These are phyloP conservation scores for Mycena sanguinolenta DNA, from an alignment of 768 basidiomycete genomes.

Conservation along the genomic window DNA sequence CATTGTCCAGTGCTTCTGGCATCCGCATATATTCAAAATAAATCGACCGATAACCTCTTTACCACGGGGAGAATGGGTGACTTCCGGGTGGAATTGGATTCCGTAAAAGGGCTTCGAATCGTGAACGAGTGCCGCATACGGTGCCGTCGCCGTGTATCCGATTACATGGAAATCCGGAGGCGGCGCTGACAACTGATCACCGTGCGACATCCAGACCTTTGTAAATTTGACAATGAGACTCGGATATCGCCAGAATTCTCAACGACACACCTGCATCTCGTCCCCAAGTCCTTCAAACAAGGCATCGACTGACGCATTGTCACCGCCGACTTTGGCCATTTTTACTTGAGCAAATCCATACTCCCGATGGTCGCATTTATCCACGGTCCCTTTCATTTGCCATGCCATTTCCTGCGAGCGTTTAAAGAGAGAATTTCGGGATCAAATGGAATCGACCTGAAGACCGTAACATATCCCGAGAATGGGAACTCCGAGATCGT, in stretches of 20 bases:
- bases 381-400: constrained; percentile 87
- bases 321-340: constrained; percentile 72
- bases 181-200: constrained; percentile 88
- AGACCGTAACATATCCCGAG: constrained; percentile 98
- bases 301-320: constrained; percentile 67
- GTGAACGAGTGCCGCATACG: constrained; percentile 95
- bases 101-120: constrained; percentile 91
- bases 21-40: constrained; percentile 86
- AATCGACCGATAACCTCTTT: constrained; percentile 92
- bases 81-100: constrained; percentile 99
- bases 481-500: constrained; percentile 89
- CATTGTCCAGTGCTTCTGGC: constrained; percentile 93
- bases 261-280: constrained; percentile 80
- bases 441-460: constrained; percentile 67
- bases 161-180: constrained; percentile 91
- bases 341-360: constrained; percentile 92
- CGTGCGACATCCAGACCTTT: constrained; percentile 99
- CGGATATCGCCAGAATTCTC: background rate
- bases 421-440: background rate
- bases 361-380: constrained; percentile 91
- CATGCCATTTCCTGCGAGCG: constrained; percentile 88
- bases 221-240: constrained; percentile 12
- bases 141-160: constrained; percentile 94
- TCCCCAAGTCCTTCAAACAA: constrained; percentile 91
- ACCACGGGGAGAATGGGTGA: constrained; percentile 92